These are phyloP conservation scores for Sinapis alba DNA, from an alignment of 441 rosid genomes.

Conservation along the genomic window DNA sequence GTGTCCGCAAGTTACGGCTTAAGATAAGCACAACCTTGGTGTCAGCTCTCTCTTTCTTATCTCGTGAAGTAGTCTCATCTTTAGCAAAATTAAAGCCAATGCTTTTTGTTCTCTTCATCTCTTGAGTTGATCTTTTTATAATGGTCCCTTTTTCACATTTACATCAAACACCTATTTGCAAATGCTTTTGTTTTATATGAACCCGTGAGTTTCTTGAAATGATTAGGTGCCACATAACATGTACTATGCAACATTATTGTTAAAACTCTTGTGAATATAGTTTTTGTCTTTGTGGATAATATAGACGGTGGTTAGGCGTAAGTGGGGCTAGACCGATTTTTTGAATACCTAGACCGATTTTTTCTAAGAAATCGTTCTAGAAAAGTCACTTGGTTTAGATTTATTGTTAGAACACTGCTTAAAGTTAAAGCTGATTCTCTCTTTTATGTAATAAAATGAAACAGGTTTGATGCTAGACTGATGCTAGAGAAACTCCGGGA, in stretches of 20 bases:
- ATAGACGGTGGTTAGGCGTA: neutral
- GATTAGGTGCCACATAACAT: neutral
- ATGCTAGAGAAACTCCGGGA: constrained; percentile 75
- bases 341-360: too few species aligned
- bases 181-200: constrained; percentile 10
- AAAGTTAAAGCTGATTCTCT: neutral
- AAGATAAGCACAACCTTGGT: constrained; percentile 31
- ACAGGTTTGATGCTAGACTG: constrained; percentile 69
- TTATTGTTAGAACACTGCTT: neutral
- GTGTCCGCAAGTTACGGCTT: constrained; percentile 32
- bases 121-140: constrained; percentile 14
- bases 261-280: neutral
- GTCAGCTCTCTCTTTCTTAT: neutral
- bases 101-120: constrained; percentile 30
- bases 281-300: neutral
- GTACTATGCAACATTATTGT: neutral
- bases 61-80: constrained; percentile 35
- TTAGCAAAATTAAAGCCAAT: constrained; percentile 20
- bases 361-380: too few species aligned
- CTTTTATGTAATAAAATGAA: neutral
- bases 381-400: neutral
- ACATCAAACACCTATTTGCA: neutral
- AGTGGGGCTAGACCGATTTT: too few species aligned
- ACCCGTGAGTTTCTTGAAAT: constrained; percentile 25
- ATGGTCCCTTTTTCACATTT: constrained; percentile 36